These are phyloP conservation scores for Odonthalia washingtoniensis DNA, from an alignment of 31 red algal species.

Conservation along the genomic window DNA sequence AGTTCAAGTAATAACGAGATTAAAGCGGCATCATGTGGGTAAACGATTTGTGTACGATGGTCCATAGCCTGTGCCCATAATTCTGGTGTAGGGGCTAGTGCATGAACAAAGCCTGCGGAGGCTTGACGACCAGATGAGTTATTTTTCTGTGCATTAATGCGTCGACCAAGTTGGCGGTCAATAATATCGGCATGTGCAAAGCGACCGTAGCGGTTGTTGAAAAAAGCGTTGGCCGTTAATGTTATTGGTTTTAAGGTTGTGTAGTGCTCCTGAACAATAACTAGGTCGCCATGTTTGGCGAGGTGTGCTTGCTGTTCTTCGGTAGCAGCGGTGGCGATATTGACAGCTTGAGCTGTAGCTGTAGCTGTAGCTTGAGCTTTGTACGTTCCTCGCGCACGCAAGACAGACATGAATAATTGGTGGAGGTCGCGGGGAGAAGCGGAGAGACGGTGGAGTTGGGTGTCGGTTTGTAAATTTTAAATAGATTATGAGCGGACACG, in stretches of 20 bases:
- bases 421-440: no score
- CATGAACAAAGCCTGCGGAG: constrained; percentile 83
- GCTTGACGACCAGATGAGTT: background rate
- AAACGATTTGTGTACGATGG: constrained; percentile 98
- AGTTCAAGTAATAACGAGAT: constrained; percentile 74
- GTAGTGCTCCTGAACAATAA: constrained; percentile 72
- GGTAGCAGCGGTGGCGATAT: no score
- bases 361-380: no score
- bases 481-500: no score
- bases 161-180: constrained; percentile 59
- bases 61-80: constrained; percentile 77
- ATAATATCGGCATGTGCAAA: constrained; percentile 67
- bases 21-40: constrained; percentile 76
- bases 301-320: background rate
- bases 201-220: constrained; percentile 86
- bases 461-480: no score
- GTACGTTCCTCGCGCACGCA: no score
- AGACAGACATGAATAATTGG: no score
- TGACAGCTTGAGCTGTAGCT: no score
- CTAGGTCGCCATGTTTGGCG: constrained; percentile 46
- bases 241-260: constrained; percentile 37
- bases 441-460: no score
- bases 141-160: constrained; percentile 46
- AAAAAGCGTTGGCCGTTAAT: constrained; percentile 22
- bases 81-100: constrained; percentile 62